Percentiles rank a stretch among this genome's conserved stretches.
Evolutionary conservation across 306 rosid species (phyloP).

Genomic region (Rubus idaeus): DNA sequence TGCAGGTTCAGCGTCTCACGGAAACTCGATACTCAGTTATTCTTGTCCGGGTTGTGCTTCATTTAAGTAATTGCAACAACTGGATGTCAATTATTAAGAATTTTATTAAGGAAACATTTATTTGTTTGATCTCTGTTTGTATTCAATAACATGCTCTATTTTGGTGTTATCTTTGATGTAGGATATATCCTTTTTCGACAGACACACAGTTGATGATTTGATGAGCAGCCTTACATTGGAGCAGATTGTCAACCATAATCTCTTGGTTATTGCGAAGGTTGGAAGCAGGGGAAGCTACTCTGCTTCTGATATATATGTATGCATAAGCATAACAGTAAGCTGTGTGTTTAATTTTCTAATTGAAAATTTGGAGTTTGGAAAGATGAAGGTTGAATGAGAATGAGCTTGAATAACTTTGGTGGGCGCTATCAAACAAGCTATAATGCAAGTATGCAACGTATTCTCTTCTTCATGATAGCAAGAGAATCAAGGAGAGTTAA

Average conservation of each 20-base stretch:
- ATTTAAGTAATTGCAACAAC: slow-evolving; percentile 10
- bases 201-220: not conserved
- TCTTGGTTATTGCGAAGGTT: not conserved
- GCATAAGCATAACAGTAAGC: not conserved
- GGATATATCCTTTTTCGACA: slow-evolving; percentile 39
- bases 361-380: too few species aligned
- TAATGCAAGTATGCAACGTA: too few species aligned
- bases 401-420: too few species aligned
- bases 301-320: not conserved
- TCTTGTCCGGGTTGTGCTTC: slow-evolving; percentile 60
- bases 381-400: too few species aligned
- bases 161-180: slow-evolving; percentile 36
- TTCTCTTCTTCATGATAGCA: too few species aligned
- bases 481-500: too few species aligned
- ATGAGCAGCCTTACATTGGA: too few species aligned
- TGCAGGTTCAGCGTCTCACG: slow-evolving; percentile 63
- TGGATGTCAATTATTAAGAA: slow-evolving; percentile 12
- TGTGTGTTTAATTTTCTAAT: not conserved
- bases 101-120: slow-evolving; percentile 11
- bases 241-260: too few species aligned
- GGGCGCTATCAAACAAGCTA: too few species aligned
- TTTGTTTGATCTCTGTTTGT: not conserved
- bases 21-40: slow-evolving; percentile 49
- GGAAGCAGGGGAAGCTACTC: not conserved
- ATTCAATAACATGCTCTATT: slow-evolving; percentile 9